A percentile compares a stretch with the other conserved stretches of the same genome.
phyloP scores from a whole-genome alignment of 2,329 filamentous ascomycete genomes.

The Pseudopyrenochaeta lycopersici region DNA sequence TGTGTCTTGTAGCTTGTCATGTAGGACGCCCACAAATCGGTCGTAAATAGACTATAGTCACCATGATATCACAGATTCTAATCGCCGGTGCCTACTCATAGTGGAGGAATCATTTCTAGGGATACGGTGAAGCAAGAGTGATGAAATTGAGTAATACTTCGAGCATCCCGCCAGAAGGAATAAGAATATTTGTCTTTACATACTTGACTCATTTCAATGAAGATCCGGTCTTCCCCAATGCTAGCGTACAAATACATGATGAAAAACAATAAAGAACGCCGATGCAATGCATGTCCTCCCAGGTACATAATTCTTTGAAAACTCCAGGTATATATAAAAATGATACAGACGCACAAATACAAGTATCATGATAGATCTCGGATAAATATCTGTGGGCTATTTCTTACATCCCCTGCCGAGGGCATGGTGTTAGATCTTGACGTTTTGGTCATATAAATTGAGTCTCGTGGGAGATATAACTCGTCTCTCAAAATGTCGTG shows the following conservation, averaged over 20 bases:
- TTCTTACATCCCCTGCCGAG: conserved; percentile 4
- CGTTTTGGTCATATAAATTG: neutral
- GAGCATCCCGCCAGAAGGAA: neutral
- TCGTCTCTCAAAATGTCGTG: neutral
- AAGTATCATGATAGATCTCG: neutral
- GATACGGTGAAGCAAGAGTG: no score
- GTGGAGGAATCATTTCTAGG: no score
- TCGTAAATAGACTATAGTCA: no score
- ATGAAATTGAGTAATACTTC: no score
- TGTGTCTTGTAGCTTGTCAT: no score
- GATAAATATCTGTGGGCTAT: conserved; percentile 3
- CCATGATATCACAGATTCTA: no score
- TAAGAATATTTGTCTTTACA: neutral
- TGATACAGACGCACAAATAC: neutral
- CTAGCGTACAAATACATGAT: neutral
- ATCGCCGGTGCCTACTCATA: no score
- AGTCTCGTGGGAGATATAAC: neutral
- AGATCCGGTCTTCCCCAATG: neutral
- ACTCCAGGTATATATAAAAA: neutral
- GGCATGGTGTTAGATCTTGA: neutral
- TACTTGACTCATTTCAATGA: neutral
- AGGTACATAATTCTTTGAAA: no score
- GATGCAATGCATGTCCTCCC: neutral
- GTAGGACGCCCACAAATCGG: no score
- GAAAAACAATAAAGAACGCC: neutral